phyloP scores from a whole-genome alignment of 352 stramenopile genomes.

The Peronospora tabacina region DNA sequence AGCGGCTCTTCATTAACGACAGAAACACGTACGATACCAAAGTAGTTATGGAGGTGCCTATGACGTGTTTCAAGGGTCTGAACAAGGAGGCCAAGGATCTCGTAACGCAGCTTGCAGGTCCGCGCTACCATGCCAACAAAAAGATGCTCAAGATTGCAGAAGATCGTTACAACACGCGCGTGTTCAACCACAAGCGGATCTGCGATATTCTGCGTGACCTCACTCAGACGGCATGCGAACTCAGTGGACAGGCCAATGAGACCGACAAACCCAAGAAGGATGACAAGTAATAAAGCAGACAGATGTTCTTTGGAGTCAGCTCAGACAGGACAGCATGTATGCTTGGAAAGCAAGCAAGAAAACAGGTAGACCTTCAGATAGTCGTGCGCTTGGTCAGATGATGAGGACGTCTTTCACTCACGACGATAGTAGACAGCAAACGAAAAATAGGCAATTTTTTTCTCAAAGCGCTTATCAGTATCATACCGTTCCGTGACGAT shows the following conservation, averaged over 20 bases:
- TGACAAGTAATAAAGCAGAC: conserved; percentile 9
- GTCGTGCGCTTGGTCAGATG: conserved; percentile 7
- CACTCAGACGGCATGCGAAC: conserved; percentile 56
- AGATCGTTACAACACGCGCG: conserved; percentile 66
- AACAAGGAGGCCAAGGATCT: conserved; percentile 40
- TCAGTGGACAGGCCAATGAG: conserved; percentile 37
- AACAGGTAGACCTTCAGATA: conserved; percentile 4
- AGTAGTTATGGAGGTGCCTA: conserved; percentile 69
- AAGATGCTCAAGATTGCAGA: conserved; percentile 71
- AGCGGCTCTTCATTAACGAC: conserved; percentile 73
- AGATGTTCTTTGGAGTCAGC: background rate
- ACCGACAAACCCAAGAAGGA: conserved; percentile 14
- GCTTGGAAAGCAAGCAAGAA: background rate
- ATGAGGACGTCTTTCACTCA: conserved; percentile 7
- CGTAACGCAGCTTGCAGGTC: conserved; percentile 60
- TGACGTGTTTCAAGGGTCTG: conserved; percentile 55
- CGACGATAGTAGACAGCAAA: conserved; percentile 2
- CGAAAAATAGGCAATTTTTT: conserved; percentile 27
- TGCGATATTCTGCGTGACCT: conserved; percentile 77
- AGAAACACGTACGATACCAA: conserved; percentile 78
- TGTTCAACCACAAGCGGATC: conserved; percentile 82
- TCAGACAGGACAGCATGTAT: background rate
- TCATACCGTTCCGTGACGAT: conserved; percentile 22
- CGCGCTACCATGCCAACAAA: conserved; percentile 75
- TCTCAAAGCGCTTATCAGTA: conserved; percentile 23